Conservation (phyloP, 169 alveolate species). For the Cytauxzoon felis region DNA sequence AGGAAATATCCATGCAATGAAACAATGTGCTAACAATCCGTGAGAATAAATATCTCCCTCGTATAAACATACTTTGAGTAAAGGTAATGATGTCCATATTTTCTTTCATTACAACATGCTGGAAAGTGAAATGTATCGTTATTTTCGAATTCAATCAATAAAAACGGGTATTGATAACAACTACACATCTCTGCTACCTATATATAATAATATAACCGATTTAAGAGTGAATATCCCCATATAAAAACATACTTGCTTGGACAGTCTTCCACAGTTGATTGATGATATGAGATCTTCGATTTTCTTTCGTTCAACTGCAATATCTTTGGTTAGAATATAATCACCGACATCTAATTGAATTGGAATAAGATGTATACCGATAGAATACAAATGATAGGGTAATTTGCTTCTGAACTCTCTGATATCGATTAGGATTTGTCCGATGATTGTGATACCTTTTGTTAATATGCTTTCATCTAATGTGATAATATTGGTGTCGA, state of each 20-base stretch:
- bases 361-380: conserved; percentile 75
- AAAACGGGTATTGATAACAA: conserved; percentile 38
- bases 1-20: background rate
- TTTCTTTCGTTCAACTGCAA: conserved; percentile 81
- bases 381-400: conserved; percentile 75
- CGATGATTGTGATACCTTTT: background rate
- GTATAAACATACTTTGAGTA: conserved; percentile 25
- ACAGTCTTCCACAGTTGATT: conserved; percentile 70
- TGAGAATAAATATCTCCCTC: background rate
- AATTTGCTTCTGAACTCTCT: conserved; percentile 76
- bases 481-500: conserved; percentile 23
- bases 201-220: background rate
- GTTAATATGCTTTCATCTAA: conserved; percentile 42
- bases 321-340: conserved; percentile 77
- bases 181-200: conserved; percentile 60
- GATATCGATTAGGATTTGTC: conserved; percentile 71
- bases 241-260: conserved; percentile 62
- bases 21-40: background rate
- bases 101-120: conserved; percentile 21
- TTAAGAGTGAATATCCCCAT: background rate
- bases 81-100: conserved; percentile 33
- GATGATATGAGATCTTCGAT: conserved; percentile 70
- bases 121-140: conserved; percentile 55
- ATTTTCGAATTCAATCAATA: conserved; percentile 56
- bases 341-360: conserved; percentile 77